Evolutionary conservation across 2,329 filamentous ascomycete species (phyloP), one percentile per base, ranked within the genome.

Genomic region (Atkinsonella texensis): DNA sequence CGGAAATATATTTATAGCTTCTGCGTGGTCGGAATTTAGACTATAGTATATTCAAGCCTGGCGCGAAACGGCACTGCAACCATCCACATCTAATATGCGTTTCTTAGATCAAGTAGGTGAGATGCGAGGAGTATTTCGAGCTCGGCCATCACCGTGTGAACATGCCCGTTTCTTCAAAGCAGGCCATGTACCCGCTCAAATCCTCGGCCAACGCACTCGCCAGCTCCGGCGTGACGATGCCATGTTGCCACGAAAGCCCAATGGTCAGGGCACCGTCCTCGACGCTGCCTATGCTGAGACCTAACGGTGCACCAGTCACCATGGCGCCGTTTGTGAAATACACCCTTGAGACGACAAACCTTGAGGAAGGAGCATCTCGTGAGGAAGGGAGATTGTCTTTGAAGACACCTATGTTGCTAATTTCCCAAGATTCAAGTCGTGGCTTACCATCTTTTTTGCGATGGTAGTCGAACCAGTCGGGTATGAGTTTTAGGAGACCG

Each of bases 331-430:
- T 77, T 0, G 73, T 69, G 58, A 80, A 79, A 13, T 78, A 56
- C 17, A 68, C 60, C n/a, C 73, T 68, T 4, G 67, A 65, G 23
- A 78, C 67, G 2, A 54, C 57, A 68, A 69, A 71, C 3, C 45
- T 52, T 1, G 52, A 53, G 1, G 38, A 53, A 1, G 44, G 20
- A 45, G 50, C 33, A 10, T 56, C 8, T 10, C 8, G 33, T 13
- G 46, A 17, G 8, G 38, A 13, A 20, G 7, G 17, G 12, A 17
- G 9, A 8, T 32, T 7, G 42, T 55, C 51, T 5, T 63, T 58
- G n/a, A 74, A 58, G 13, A 65, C 64, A 1, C 78, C 77, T 5
- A 79, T 53, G 57, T 80, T 81, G 54, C 73, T 79, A 4, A 80
- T 57, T 54, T 74, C 72, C 71, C 75, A 80, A 1, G 74, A 72